These are phyloP conservation scores for Graphilbum sp. DNA, from an alignment of 2,329 filamentous ascomycete species.

Conservation along the genomic window DNA sequence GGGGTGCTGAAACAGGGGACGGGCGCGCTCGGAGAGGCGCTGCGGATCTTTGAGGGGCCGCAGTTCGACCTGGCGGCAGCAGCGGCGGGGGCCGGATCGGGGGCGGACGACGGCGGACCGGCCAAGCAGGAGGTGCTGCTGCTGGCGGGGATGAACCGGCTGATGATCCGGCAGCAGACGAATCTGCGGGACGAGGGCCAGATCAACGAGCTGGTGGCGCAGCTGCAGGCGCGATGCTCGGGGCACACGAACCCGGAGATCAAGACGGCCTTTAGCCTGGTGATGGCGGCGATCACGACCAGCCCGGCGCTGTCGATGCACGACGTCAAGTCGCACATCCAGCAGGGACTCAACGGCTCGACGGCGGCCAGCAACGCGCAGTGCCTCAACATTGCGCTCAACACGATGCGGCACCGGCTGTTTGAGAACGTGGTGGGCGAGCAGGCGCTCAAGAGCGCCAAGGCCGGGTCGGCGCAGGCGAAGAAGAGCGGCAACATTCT, in stretches of 20 bases:
- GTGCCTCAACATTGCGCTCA: conserved; percentile 67
- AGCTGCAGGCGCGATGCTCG: conserved; percentile 50
- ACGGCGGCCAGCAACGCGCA: conserved; percentile 58
- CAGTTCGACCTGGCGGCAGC: conserved; percentile 27
- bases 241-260: conserved; percentile 60
- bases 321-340: conserved; percentile 63
- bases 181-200: conserved; percentile 38
- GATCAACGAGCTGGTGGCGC: conserved; percentile 44
- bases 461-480: conserved; percentile 51
- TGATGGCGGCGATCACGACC: conserved; percentile 50
- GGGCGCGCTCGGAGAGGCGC: conserved; percentile 53
- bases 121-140: conserved; percentile 45
- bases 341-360: conserved; percentile 53
- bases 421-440: conserved; percentile 71
- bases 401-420: conserved; percentile 68
- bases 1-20: conserved; percentile 64
- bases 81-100: conserved; percentile 17
- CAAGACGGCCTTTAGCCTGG: conserved; percentile 59
- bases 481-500: conserved; percentile 53
- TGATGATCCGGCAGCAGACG: conserved; percentile 56
- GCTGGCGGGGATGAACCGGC: conserved; percentile 48
- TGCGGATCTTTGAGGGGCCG: conserved; percentile 47
- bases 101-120: conserved; percentile 20
- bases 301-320: conserved; percentile 51
- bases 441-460: conserved; percentile 61